Evolutionary conservation across 2,329 filamentous ascomycete genomes (phyloP), one percentile per base, ranked within the genome.

Genomic region (Chrysosporium queenslandicum): DNA sequence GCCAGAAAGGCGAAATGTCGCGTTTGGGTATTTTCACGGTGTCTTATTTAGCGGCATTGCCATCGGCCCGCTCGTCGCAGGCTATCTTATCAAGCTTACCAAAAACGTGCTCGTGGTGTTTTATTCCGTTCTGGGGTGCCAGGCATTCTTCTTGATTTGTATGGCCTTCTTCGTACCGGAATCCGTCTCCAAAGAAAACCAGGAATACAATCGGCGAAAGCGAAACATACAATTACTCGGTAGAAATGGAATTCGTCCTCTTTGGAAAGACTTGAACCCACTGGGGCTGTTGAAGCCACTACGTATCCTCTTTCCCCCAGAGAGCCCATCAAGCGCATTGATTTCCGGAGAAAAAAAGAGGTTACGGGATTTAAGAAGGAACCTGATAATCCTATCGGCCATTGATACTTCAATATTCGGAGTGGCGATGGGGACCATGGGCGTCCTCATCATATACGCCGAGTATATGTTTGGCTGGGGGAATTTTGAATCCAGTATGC

Each of bases 41-140:
- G 89, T 85, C 59, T 74, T 98, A 7, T 97, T 95, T 67, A 77
- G 79, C 1, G 92, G 92, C n/a, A 80, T 97, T 42, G 91, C 92
- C 0, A 69, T 91, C 29, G 92, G 92, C 0, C 92, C 92, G 6
- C 76, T 94, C 2, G 63, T 94, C 20, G 85, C 89, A 0, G 90
- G 86, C 1, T 84, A 86, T 59, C 74, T 96, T 40, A 84, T 95
- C 61, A 80, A 86, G 61, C 78, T 76, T 66, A 90, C 86, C 0
- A 86, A 86, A 6, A 80, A 79, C 40, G 75, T 94, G 14, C 66
- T 96, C 5, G 79, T 81, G n/a, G 79, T 94, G 43, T 97, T 98
- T 66, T 95, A 94, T 65, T 74, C 89, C 36, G 82, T 85, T 0
- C 68, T 95, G 11, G 81, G 70, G 2, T 85, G 85, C 54, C 87